Conservation (phyloP, 208 protist genomes). For the Acanthamoeba rhysodes region DNA sequence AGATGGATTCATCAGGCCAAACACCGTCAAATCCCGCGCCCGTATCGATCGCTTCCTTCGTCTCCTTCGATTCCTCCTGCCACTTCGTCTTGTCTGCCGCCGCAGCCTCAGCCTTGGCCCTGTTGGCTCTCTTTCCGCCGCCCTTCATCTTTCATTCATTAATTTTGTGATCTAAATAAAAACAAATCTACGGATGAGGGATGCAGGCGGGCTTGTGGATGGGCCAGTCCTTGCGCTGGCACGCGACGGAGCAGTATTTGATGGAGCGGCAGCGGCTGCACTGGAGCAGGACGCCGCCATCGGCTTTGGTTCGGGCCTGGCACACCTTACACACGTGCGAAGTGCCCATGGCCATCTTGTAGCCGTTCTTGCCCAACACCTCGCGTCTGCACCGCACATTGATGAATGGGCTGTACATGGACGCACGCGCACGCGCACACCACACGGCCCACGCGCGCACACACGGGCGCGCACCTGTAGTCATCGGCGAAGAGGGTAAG, state of each 20-base stretch:
- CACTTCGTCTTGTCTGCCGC: background rate
- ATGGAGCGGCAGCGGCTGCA: background rate
- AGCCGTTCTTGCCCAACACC: background rate
- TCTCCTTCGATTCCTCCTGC: background rate
- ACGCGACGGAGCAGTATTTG: background rate
- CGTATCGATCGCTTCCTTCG: background rate
- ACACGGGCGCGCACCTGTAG: background rate
- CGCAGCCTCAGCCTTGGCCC: background rate
- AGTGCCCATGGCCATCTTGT: background rate
- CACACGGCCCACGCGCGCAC: too few relatives aligned
- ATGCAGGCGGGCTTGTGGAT: background rate
- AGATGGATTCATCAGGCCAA: background rate
- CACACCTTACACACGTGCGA: background rate
- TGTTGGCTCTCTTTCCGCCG: background rate
- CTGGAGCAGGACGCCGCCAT: background rate
- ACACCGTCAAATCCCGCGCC: background rate
- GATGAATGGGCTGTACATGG: too few relatives aligned
- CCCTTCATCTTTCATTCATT: background rate
- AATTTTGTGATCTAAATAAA: too few relatives aligned
- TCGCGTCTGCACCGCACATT: background rate
- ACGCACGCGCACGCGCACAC: too few relatives aligned
- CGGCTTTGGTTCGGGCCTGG: background rate
- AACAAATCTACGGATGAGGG: too few relatives aligned
- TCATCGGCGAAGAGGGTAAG: slow-evolving; percentile 1
- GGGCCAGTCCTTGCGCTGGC: background rate